Evolutionary conservation across 129 eudicot species (phyloP), one percentile per base, ranked within the genome.

Genomic region (Deinandra increscens): DNA sequence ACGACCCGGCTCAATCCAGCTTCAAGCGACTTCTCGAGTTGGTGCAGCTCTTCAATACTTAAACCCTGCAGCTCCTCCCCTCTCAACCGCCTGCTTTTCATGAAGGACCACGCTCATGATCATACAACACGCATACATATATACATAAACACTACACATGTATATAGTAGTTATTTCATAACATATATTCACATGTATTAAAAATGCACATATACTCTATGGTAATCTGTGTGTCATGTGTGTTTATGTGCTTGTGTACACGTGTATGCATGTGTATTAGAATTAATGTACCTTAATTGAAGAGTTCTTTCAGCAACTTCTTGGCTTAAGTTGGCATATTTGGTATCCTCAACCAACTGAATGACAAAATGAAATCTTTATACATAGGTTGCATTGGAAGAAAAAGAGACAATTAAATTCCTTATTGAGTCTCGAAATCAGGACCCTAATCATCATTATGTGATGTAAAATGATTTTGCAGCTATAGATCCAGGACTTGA

Each of bases 51-150:
- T 60, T 89, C 97, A 5, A 93, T 84, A 45, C 75, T 78, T 59
- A 89, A 75, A 43, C 92, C 97, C 69, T 78, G 95, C 60, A 93
- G 92, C 72, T 93, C 97, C 84, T 93, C 98, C 18, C 98, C 98
- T 68, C 98, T 84, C 87, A 93, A 81, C 67, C 81, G 95, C 82
- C 97, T 92, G 74, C 59, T 11, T 20, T 49, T 53, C 66, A 54
- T 34, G 69, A 60, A 63, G 20, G 33, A 70, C 31, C 33, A 43
- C 42, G 68, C 9, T 44, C 26, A 2, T 36, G 17, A 46, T 60
- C 55, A 51, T 29, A 48, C 29, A 58, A 9, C 34, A 50, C 14
- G 15, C 29, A 42, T 11, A 18, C 36, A 15, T 46, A 65, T 1
- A 36, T 15, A 23, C 37, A 64, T 38, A 42, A 23, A 31, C 17